Base-by-base conservation (phyloP, 2,329 filamentous ascomycete genomes). In the Aspergillus alliaceus region DNA sequence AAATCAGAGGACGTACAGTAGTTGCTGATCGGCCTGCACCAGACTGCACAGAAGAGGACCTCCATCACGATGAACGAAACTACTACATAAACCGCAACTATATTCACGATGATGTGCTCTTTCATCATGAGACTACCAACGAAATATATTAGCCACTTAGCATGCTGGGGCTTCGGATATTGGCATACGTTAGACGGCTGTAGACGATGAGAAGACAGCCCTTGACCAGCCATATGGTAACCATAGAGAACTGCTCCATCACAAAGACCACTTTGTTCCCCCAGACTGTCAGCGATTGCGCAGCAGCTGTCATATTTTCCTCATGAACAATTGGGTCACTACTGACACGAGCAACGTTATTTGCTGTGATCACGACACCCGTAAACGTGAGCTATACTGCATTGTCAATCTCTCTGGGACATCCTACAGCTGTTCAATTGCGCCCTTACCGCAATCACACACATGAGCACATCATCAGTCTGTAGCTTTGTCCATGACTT, bases 211-310 rank as follows among this genome's bases (percentile, higher is more conserved):
- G n/a, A 25, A 51, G 35, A 22, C 49, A 51, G 32, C 49, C 9
- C 15, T 51, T 51, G 32, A 51, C 49, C 24, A 51, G 49, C 49
- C 49, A 51, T 20, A 51, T 20, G 2, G 49, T 37, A 27, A 35
- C n/a, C 12, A 51, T 6, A 14, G 49, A 25, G 35, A 39, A 29
- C 22, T 51, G 49, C 22, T 51, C 49, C 6, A 51, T n/a, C n/a
- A 22, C 6, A 20, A 51, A 51, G 22, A 31, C 14, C 49, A 39
- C 29, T 20, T 51, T 51, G 49, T 39, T 51, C n/a, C 34, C 49
- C 49, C 34, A 51, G 2, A 18, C 15, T 7, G 29, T 24, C 25
- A 47, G 25, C 4, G 14, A 4, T 20, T 12, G 0, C 2, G 15
- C n/a, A 31, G 29, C 1, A 12, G 25, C 25, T 7, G 42, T 20